phyloP scores from a whole-genome alignment of 805 yeast species.

The Wickerhamomyces silvicola region DNA sequence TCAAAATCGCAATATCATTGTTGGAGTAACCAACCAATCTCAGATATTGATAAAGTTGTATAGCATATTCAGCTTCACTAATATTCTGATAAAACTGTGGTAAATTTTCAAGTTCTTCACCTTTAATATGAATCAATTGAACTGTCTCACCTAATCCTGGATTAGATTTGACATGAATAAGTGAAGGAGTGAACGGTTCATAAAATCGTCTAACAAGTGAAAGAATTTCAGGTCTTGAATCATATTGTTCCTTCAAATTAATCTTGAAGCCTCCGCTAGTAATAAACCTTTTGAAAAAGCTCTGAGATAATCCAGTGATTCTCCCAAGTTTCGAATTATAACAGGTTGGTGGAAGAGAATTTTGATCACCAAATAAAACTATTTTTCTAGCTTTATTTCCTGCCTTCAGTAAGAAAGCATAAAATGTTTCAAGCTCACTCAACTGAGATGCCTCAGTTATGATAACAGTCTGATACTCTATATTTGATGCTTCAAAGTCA shows the following conservation, averaged over 20 bases:
- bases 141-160: neutral
- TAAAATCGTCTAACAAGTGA: too few species aligned
- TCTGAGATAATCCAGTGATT: slow-evolving; percentile 14
- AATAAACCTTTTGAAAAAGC: slow-evolving; percentile 22
- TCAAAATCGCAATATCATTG: slow-evolving; percentile 32
- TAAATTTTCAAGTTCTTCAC: slow-evolving; percentile 24
- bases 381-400: slow-evolving; percentile 19
- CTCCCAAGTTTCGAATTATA: slow-evolving; percentile 8
- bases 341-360: slow-evolving; percentile 19
- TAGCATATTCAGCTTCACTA: slow-evolving; percentile 44
- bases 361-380: slow-evolving; percentile 30
- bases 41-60: slow-evolving; percentile 40
- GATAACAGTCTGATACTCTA: slow-evolving; percentile 25
- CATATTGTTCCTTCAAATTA: too few species aligned
- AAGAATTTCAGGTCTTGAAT: too few species aligned
- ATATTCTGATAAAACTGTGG: slow-evolving; percentile 27
- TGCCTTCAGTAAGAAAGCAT: slow-evolving; percentile 19
- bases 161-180: too few species aligned
- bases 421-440: slow-evolving; percentile 26
- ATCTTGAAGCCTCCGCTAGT: slow-evolving; percentile 19
- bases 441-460: slow-evolving; percentile 28
- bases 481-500: slow-evolving; percentile 10
- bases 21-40: slow-evolving; percentile 36
- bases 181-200: too few species aligned
- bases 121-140: slow-evolving; percentile 29